Base-by-base conservation (phyloP, 192 early-diverging fungal genomes). In the Lobulomyces angularis region DNA sequence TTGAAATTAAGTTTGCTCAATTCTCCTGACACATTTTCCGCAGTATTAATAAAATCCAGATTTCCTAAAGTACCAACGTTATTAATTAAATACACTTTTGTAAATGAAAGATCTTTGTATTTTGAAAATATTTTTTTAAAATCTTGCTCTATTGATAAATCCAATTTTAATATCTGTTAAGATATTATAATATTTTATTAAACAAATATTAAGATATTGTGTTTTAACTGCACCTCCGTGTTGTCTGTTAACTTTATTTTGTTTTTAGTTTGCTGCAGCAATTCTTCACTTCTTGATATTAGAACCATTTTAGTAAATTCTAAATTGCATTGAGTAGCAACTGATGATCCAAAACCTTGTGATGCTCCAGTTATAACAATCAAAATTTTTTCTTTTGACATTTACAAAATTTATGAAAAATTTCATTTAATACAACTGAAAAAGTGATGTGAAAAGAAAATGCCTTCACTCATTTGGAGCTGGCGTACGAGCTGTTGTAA, bases 11-110 rank as follows among this genome's bases (percentile, higher is more conserved):
- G 45, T 28, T 46, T 32, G 2, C 47, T 16, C n/a, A n/a, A n/a
- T n/a, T n/a, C n/a, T n/a, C n/a, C n/a, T n/a, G n/a, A n/a, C n/a
- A n/a, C n/a, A n/a, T n/a, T n/a, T n/a, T n/a, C n/a, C n/a, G n/a
- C n/a, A n/a, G n/a, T n/a, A n/a, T n/a, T n/a, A n/a, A 62, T 33
- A 22, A 50, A 31, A 7, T 18, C 54, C 14, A 92, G 58, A 37
- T 79, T 71, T 21, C 86, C 76, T 2, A 80, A 47, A 0, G 82
- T 71, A 12, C 84, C 85, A 1, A 83, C 82, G 52, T 80, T 83
- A 55, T 88, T 81, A 53, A 91, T 51, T 39, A 91, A 63, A 31
- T 34, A 34, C 18, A 26, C 24, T 6, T 44, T 16, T 8, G 37
- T 23, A 23, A 37, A 46, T 3, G 3, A 6, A 9, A 44, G 43